Evolutionary conservation across 1,139 yeast species (phyloP).

Genomic region (Saccharomyces hybrid): DNA sequence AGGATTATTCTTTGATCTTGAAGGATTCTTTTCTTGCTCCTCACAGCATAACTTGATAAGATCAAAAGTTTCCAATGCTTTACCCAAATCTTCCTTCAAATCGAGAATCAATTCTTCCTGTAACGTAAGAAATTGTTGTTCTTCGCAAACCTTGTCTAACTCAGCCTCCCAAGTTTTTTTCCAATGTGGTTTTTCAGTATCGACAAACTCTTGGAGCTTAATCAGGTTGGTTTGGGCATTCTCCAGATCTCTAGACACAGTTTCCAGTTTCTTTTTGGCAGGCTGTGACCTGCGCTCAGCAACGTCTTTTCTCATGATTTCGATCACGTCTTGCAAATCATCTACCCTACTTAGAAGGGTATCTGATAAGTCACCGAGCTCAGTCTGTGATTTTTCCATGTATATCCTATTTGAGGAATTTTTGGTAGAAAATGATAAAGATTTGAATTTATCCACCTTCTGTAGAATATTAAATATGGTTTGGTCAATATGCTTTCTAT

Average conservation of each 20-base stretch:
- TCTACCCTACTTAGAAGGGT: slow-evolving; percentile 70
- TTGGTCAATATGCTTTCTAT: slow-evolving; percentile 38
- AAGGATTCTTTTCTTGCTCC: slow-evolving; percentile 56
- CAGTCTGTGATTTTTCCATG: slow-evolving; percentile 69
- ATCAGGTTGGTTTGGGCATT: too few relatives aligned
- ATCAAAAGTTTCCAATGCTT: slow-evolving; percentile 73
- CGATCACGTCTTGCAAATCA: slow-evolving; percentile 86
- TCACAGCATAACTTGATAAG: slow-evolving; percentile 76
- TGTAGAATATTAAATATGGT: slow-evolving; percentile 41
- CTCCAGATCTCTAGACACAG: slow-evolving; percentile 56
- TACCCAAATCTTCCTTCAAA: slow-evolving; percentile 69
- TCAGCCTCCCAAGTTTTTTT: slow-evolving; percentile 89
- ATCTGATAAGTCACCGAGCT: slow-evolving; percentile 73
- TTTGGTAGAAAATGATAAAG: slow-evolving; percentile 30
- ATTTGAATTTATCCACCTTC: slow-evolving; percentile 45
- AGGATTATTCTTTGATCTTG: slow-evolving; percentile 30
- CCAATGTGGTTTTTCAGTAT: slow-evolving; percentile 75
- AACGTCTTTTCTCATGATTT: slow-evolving; percentile 83
- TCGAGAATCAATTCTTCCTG: slow-evolving; percentile 83
- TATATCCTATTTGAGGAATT: slow-evolving; percentile 47
- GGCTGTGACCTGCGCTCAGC: slow-evolving; percentile 89
- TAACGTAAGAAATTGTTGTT: slow-evolving; percentile 82
- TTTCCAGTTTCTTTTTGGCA: slow-evolving; percentile 60
- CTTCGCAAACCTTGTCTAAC: slow-evolving; percentile 83
- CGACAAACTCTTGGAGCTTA: too few relatives aligned